Evolutionary conservation across 805 yeast genomes (phyloP), one percentile per base, ranked within the genome.

Genomic region (Candida coleopterorum): DNA sequence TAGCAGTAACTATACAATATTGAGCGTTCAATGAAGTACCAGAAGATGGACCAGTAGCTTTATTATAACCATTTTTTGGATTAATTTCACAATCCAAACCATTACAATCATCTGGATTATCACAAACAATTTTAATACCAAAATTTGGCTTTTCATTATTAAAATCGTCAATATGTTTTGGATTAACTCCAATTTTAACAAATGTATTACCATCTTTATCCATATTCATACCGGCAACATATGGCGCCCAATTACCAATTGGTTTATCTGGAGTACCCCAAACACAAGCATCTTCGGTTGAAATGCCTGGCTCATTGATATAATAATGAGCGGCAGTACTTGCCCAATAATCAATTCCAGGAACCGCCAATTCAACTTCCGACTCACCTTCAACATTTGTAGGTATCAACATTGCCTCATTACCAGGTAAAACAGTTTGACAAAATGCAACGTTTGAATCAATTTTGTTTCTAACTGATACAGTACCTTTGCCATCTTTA

Each of bases 361-460:
- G 96, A 35, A 87, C 96, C 16, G 96, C 95, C 40, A 87, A 62
- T 2, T 72, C 66, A 38, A 66, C 59, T n/a, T 67, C 42, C 7
- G 62, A 50, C 8, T 76, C 72, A 10, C 69, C 60, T n/a, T 63
- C 70, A 39, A 81, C 77, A 37, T 70, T 56, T 16, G 94, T 86
- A 42, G 96, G 96, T 46, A 88, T 86, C 56, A 86, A 69, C 96
- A 87, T 87, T 48, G 87, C 95, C 65, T 87, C 96, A 59, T 86
- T 85, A 47, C 96, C 96, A 17, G 96, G 96, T 39, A 88, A 70
- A 6, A 88, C 95, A 7, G 96, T 87, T 64, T 88, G 96, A 59
- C 96, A 87, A 60, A 87, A 78, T 6, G 96, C 89, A 45, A 86
- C 88, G 40, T 73, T 65, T 4, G 62, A 42, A 28, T 69, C 69